Conservation (phyloP, 495 filamentous ascomycete species). For the Penicillium coffeae region DNA sequence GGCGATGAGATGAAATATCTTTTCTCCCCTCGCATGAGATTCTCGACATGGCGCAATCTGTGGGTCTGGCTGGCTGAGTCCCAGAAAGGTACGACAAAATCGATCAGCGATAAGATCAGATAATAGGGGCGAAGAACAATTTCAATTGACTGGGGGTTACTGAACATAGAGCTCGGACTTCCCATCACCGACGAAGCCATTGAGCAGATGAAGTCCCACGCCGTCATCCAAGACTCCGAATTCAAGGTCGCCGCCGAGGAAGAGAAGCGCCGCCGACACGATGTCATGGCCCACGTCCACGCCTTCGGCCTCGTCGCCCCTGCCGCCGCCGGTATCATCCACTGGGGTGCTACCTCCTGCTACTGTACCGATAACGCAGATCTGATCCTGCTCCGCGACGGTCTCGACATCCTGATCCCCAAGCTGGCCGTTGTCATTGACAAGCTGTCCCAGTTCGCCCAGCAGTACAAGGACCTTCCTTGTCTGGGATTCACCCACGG, state of each 20-base stretch:
- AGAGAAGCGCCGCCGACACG: slow-evolving; percentile 71
- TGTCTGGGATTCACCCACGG: slow-evolving; percentile 81
- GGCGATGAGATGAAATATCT: slow-evolving; percentile 52
- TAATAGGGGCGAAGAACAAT: slow-evolving; percentile 6
- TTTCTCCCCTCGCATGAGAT: slow-evolving; percentile 68
- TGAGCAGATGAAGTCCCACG: slow-evolving; percentile 67
- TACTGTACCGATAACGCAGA: slow-evolving; percentile 86
- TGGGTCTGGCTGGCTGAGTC: slow-evolving; percentile 84
- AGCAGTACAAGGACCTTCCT: slow-evolving; percentile 64
- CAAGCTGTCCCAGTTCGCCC: slow-evolving; percentile 73
- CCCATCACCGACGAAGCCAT: slow-evolving; percentile 68
- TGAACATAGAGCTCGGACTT: slow-evolving; percentile 42
- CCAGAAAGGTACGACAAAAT: slow-evolving; percentile 59
- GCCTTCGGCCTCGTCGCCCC: slow-evolving; percentile 70
- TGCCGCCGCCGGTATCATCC: slow-evolving; percentile 82
- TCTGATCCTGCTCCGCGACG: slow-evolving; percentile 74
- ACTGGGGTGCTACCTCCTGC: slow-evolving; percentile 66
- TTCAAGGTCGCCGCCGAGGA: slow-evolving; percentile 74
- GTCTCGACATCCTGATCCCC: slow-evolving; percentile 71
- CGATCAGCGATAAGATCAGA: neutral
- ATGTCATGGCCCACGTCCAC: slow-evolving; percentile 73
- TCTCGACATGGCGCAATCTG: slow-evolving; percentile 72
- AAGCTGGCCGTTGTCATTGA: slow-evolving; percentile 83
- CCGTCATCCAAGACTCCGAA: slow-evolving; percentile 71
- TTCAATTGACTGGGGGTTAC: slow-evolving; percentile 26